A percentile compares a stretch with the other conserved stretches of the same genome.
Conservation (phyloP, 129 eudicot genomes). For the Scalesia atractyloides region DNA sequence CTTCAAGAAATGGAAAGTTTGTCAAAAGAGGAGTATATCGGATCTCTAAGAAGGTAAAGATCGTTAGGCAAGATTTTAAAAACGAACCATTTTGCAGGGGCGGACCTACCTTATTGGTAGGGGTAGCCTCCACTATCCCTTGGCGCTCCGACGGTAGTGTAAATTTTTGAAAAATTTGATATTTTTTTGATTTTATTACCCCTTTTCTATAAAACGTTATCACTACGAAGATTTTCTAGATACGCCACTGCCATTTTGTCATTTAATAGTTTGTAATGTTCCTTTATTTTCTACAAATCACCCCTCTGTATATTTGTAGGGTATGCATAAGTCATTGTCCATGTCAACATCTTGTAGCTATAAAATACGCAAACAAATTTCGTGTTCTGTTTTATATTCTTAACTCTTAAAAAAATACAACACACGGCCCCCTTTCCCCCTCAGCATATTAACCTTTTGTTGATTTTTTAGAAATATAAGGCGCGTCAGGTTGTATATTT, state of each 20-base stretch:
- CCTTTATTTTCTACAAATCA: not conserved
- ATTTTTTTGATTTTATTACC: too few species aligned
- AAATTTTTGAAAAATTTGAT: too few species aligned
- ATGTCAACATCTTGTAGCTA: not conserved
- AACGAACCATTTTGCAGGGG: constrained; percentile 1
- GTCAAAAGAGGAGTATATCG: constrained; percentile 82
- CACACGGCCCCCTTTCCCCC: too few species aligned
- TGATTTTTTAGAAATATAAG: not conserved
- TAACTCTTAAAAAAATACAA: not conserved
- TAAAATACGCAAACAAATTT: not conserved
- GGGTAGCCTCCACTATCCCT: too few species aligned
- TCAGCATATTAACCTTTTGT: not conserved
- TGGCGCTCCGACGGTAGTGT: too few species aligned
- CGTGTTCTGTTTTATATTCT: not conserved
- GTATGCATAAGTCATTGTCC: not conserved
- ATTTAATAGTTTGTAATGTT: not conserved
- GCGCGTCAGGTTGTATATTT: not conserved
- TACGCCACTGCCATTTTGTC: constrained; percentile 2
- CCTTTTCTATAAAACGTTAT: too few species aligned
- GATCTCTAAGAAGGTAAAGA: constrained; percentile 73
- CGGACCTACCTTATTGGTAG: too few species aligned
- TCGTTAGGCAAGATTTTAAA: not conserved
- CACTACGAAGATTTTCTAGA: too few species aligned
- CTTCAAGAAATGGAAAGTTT: constrained; percentile 67
- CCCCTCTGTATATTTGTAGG: not conserved